Evolutionary conservation across 306 rosid genomes (phyloP).

Genomic region (Ormosia emarginata): DNA sequence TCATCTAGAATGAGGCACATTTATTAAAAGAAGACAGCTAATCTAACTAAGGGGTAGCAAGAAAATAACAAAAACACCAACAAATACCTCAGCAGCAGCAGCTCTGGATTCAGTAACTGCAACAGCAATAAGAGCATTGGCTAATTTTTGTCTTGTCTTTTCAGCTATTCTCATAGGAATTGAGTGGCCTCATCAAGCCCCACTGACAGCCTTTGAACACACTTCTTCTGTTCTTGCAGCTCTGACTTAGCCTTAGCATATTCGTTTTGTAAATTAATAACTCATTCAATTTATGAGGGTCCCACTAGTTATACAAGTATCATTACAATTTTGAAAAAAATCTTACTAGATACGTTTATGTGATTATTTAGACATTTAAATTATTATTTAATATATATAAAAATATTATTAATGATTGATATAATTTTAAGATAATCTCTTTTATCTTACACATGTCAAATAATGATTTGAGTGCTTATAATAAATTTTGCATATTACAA

Average conservation of each 20-base stretch:
- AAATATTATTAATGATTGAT: no score
- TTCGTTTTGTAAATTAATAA: conserved; percentile 19
- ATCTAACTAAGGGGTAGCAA: neutral
- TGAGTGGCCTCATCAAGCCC: neutral
- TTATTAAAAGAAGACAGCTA: neutral
- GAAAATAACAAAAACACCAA: neutral
- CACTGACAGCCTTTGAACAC: neutral
- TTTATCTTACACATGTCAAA: no score
- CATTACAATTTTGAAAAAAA: no score
- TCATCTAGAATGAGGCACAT: neutral
- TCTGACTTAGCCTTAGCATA: conserved; percentile 15
- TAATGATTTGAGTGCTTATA: no score
- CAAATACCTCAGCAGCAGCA: conserved; percentile 21
- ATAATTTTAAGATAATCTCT: no score
- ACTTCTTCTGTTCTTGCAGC: conserved; percentile 16
- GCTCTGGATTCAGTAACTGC: no score
- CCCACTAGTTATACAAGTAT: no score
- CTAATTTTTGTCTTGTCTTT: neutral
- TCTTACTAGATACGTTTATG: no score
- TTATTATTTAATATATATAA: no score
- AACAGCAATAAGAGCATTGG: neutral
- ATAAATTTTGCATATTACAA: no score
- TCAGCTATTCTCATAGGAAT: neutral
- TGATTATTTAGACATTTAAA: no score
- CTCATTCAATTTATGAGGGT: no score